A percentile compares a stretch with the other conserved stretches of the same genome.
These are phyloP conservation scores for Vaccinium corymbosum DNA, from an alignment of 148 eudicot species.

Conservation along the genomic window DNA sequence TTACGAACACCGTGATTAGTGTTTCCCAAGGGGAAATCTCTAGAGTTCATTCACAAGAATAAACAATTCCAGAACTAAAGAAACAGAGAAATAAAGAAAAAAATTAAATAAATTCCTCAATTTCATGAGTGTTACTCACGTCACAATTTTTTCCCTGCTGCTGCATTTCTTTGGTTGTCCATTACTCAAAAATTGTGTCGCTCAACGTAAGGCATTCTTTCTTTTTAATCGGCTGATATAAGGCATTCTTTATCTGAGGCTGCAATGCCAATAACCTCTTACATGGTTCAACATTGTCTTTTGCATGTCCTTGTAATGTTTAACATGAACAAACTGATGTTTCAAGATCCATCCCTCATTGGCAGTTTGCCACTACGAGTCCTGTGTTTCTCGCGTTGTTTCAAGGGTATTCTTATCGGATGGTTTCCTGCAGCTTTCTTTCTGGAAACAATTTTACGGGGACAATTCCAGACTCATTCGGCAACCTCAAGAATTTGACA, in stretches of 20 bases:
- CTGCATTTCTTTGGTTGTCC: neutral
- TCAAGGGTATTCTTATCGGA: neutral
- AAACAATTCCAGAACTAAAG: neutral
- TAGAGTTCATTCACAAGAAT: neutral
- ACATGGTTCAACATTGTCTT: neutral
- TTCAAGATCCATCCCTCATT: neutral
- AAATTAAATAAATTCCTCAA: too few relatives aligned
- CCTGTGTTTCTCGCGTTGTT: neutral
- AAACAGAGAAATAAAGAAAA: too few relatives aligned
- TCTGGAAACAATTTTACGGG: conserved; percentile 70
- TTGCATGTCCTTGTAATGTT: neutral
- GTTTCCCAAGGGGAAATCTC: neutral
- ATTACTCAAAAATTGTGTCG: neutral
- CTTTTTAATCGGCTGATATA: neutral
- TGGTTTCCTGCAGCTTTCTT: conserved; percentile 51
- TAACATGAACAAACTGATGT: neutral
- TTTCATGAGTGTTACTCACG: neutral
- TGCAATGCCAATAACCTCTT: neutral
- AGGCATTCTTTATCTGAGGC: neutral
- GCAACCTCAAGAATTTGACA: conserved; percentile 54
- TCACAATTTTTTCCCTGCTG: neutral
- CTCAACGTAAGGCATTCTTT: neutral
- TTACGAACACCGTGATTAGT: neutral
- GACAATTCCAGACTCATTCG: conserved; percentile 59
- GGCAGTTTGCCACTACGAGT: neutral